Conservation (phyloP, 257 asterid genomes). For the Fraxinus excelsior region DNA sequence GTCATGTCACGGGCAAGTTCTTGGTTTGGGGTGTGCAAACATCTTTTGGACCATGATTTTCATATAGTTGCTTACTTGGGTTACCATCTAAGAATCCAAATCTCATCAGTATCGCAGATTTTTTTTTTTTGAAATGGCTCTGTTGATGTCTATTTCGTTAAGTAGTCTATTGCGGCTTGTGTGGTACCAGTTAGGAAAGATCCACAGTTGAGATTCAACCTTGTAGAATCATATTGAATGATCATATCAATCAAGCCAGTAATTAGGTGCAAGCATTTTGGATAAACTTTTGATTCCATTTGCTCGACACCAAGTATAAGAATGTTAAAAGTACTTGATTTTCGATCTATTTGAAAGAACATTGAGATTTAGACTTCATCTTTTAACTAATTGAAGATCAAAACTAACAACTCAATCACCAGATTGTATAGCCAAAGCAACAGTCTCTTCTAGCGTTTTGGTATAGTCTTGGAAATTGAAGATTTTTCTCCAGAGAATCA, state of each 20-base stretch:
- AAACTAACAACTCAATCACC: constrained; percentile 35
- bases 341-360: too few relatives aligned
- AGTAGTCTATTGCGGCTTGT: constrained; percentile 40
- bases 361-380: too few relatives aligned
- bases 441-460: constrained; percentile 85
- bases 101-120: constrained; percentile 71
- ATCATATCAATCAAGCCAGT: neutral
- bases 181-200: too few relatives aligned
- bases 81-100: constrained; percentile 93
- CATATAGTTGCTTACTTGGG: constrained; percentile 62
- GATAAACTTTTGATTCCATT: too few relatives aligned
- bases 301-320: too few relatives aligned
- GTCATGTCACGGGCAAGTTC: constrained; percentile 86
- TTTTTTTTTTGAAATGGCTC: constrained; percentile 64
- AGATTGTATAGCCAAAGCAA: constrained; percentile 71
- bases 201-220: constrained; percentile 56
- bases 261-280: too few relatives aligned
- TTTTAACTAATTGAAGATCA: too few relatives aligned
- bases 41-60: constrained; percentile 86
- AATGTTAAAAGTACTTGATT: too few relatives aligned
- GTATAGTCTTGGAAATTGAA: constrained; percentile 39
- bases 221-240: constrained; percentile 32
- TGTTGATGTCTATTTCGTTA: constrained; percentile 53
- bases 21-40: constrained; percentile 64
- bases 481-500: constrained; percentile 66